Base-by-base conservation (phyloP, 129 eudicot genomes). In the Scalesia atractyloides region DNA sequence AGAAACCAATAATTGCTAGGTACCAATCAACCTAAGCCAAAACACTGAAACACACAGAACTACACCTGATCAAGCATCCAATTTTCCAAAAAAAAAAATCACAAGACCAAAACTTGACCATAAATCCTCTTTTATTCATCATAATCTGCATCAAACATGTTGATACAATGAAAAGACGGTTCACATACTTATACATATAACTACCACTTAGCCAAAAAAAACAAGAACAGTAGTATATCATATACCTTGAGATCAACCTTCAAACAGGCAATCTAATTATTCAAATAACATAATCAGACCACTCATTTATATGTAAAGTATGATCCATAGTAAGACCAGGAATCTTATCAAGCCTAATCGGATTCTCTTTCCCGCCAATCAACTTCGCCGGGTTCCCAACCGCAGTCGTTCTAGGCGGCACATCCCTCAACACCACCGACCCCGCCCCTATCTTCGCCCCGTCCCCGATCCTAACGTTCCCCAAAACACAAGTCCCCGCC, bases 241-340 rank as follows among this genome's bases (percentile, higher is more conserved):
- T 22, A 13, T 46, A 15, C 30, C 20, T 43, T 20, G 13, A 44
- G 71, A 64, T 46, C 18, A 66, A 41, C 18, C 71, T 46, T 67
- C 9, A 14, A 58, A 72, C 16, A 60, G 59, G 46, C 59, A 46
- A 26, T 6, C 60, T 26, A 69, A 69, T 50, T 12, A 13, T 46
- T 69, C 74, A 90, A 39, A 90, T 90, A 37, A 90, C 81, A 70
- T 90, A 90, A 80, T 90, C 94, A 79, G 91, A 90, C 96, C 96
- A 90, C 34, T 85, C 82, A 36, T 73, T 76, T 19, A 92, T 89
- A 80, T 92, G 83, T 37, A 88, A 92, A 66, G 96, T 89, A 77
- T 92, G 98, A 67, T 92, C 98, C 98, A 92, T 92, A 44, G 98
- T 92, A 62, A 89, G 85, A 63, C 96, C 87, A 60, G 98, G 98